Evolutionary conservation across 169 alveolate species (phyloP).

Genomic region (Cryptosporidium ubiquitum): DNA sequence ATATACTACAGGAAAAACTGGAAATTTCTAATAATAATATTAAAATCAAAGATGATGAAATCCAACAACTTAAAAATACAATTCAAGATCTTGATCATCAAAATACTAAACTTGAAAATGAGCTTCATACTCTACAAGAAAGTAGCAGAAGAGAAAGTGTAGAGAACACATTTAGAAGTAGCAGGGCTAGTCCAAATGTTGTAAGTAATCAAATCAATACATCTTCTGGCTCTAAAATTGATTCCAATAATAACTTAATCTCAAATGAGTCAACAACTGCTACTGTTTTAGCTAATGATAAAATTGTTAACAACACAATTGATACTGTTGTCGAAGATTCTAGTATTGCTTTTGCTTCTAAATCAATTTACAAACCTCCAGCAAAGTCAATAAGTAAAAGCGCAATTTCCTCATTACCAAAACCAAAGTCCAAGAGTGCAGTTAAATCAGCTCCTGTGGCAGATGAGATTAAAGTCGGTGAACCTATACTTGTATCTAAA

Average conservation of each 20-base stretch:
- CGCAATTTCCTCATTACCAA: conserved; percentile 47
- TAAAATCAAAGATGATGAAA: conserved; percentile 50
- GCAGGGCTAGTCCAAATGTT: not conserved
- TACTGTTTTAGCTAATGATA: not conserved
- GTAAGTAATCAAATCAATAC: not conserved
- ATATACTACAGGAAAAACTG: conserved; percentile 19
- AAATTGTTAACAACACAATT: not conserved
- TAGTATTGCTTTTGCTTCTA: not conserved
- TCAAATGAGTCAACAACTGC: not conserved
- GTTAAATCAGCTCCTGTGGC: not conserved
- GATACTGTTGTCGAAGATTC: not conserved
- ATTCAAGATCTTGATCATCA: conserved; percentile 39
- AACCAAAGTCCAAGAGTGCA: conserved; percentile 34
- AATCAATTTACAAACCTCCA: not conserved
- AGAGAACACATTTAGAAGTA: conserved; percentile 41
- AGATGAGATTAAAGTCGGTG: not conserved
- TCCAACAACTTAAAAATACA: conserved; percentile 46
- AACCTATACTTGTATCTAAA: not conserved
- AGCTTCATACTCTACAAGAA: conserved; percentile 28
- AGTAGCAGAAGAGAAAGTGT: conserved; percentile 59
- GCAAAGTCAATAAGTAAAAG: not conserved
- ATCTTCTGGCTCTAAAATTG: not conserved
- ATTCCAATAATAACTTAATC: not conserved
- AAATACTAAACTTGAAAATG: conserved; percentile 24
- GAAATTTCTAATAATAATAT: conserved; percentile 27